A percentile compares a stretch with the other conserved stretches of the same genome.
phyloP scores from a whole-genome alignment of 139 green algal genomes.

The Picochlorum sp. region DNA sequence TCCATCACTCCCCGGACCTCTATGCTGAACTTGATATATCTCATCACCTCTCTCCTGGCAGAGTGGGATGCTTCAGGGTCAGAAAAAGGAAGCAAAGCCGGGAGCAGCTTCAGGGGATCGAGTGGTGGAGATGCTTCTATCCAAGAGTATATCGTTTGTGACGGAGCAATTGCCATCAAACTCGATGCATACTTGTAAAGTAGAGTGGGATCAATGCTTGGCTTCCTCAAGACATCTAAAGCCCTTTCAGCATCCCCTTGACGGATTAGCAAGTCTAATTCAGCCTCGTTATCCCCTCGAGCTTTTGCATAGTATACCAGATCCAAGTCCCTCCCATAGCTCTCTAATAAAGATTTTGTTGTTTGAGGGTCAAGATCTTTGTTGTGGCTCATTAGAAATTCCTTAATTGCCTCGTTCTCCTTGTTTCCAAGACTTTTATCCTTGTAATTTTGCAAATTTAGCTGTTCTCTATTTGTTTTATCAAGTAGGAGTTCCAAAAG shows the following conservation, averaged over 20 bases:
- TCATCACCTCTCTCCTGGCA: slow-evolving; percentile 37
- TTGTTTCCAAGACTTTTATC: not conserved
- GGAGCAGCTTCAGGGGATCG: slow-evolving; percentile 59
- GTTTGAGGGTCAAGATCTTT: slow-evolving; percentile 58
- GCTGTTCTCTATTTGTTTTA: slow-evolving; percentile 44
- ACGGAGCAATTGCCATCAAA: slow-evolving; percentile 49
- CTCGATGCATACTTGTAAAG: slow-evolving; percentile 76
- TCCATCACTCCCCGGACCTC: slow-evolving; percentile 31
- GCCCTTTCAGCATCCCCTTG: slow-evolving; percentile 35
- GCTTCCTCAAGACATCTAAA: slow-evolving; percentile 71
- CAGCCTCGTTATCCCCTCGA: slow-evolving; percentile 67
- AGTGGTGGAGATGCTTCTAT: slow-evolving; percentile 47
- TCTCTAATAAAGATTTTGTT: slow-evolving; percentile 65
- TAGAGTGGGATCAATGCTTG: slow-evolving; percentile 48
- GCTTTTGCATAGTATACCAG: slow-evolving; percentile 67
- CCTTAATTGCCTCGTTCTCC: slow-evolving; percentile 8
- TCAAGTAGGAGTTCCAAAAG: slow-evolving; percentile 87
- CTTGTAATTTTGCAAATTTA: slow-evolving; percentile 7
- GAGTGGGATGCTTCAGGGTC: slow-evolving; percentile 20
- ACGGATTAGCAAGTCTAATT: slow-evolving; percentile 73
- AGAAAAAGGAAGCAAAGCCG: slow-evolving; percentile 65
- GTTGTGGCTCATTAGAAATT: slow-evolving; percentile 41
- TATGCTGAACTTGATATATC: slow-evolving; percentile 70
- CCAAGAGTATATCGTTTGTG: slow-evolving; percentile 60
- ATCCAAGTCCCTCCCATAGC: slow-evolving; percentile 80